Evolutionary conservation across 345 rosid genomes (phyloP), one percentile per base, ranked within the genome.

Genomic region (Crucihimalaya himalaica): DNA sequence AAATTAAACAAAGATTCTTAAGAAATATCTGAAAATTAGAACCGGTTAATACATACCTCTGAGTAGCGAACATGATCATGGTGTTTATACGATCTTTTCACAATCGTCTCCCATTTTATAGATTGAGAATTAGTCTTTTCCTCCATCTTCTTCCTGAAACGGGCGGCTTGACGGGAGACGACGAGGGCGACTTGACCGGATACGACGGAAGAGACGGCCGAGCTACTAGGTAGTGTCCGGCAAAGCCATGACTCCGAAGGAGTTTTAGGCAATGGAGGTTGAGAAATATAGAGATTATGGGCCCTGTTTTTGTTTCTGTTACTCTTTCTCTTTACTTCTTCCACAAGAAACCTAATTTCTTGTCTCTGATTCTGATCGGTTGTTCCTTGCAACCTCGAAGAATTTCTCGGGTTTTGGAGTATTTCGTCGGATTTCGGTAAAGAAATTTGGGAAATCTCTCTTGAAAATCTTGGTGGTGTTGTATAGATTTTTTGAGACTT

Each of bases 211-310:
- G 57, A 71, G 0, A 80, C 72, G 45, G 81, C 52, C 6, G 84
- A 72, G 68, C 61, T 85, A 46, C 63, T 80, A 1, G 86, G 96
- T 76, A 88, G 81, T 14, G 97, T 76, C 47, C 96, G 88, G 81
- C 85, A 83, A 43, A 95, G 97, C 99, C 99, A 95, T 2, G 99
- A 95, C 60, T 95, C 97, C 0, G 99, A 84, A 12, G 99, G 99
- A 9, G 86, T 86, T 81, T 86, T 88, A 12, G 91, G 97, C 58
- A 86, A 69, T 50, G 91, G 87, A 58, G 87, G 97, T 16, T 86
- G 84, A 82, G 81, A 57, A 81, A 72, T 70, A 63, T 48, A 73
- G 58, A 56, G 18, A 70, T 35, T 83, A 27, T 37, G 21, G 63
- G 78, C 39, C 80, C 59, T 34, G 10, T 5, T 46, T 73, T 60